Conservation (phyloP, 768 basidiomycete genomes). For the Suillus alpinus region DNA sequence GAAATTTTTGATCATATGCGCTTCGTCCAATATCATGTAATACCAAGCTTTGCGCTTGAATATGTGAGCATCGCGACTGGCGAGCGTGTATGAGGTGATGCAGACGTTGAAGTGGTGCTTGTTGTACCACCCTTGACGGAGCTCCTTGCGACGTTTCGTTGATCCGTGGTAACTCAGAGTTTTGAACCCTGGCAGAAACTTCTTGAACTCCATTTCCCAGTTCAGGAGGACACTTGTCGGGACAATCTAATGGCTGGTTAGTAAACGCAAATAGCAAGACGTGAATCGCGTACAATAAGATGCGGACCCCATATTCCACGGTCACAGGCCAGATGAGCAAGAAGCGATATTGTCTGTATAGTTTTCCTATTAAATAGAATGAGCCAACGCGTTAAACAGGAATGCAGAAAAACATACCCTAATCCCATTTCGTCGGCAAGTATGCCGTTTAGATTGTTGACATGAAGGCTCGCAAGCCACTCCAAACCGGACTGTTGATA, state of each 20-base stretch:
- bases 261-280: conserved; percentile 1
- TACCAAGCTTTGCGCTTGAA: conserved; percentile 94
- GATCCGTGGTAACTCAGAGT: conserved; percentile 89
- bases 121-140: conserved; percentile 88
- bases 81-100: conserved; percentile 91
- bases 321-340: conserved; percentile 91
- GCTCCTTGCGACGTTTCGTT: conserved; percentile 84
- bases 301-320: conserved; percentile 92
- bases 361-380: conserved; percentile 65
- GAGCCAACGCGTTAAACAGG: not conserved
- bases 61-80: conserved; percentile 86
- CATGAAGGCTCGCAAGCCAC: conserved; percentile 89
- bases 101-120: conserved; percentile 91
- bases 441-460: conserved; percentile 78
- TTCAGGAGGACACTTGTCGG: conserved; percentile 93
- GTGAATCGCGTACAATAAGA: conserved; percentile 58
- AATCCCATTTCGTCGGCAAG: conserved; percentile 94
- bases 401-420: conserved; percentile 53
- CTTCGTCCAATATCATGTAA: conserved; percentile 95
- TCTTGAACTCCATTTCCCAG: conserved; percentile 97
- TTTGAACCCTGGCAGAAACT: conserved; percentile 87
- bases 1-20: conserved; percentile 98
- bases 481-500: conserved; percentile 94
- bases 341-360: conserved; percentile 91
- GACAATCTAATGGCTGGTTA: conserved; percentile 55